Evolutionary conservation across 2,329 filamentous ascomycete genomes (phyloP).

Genomic region (Orbilia brochopaga): DNA sequence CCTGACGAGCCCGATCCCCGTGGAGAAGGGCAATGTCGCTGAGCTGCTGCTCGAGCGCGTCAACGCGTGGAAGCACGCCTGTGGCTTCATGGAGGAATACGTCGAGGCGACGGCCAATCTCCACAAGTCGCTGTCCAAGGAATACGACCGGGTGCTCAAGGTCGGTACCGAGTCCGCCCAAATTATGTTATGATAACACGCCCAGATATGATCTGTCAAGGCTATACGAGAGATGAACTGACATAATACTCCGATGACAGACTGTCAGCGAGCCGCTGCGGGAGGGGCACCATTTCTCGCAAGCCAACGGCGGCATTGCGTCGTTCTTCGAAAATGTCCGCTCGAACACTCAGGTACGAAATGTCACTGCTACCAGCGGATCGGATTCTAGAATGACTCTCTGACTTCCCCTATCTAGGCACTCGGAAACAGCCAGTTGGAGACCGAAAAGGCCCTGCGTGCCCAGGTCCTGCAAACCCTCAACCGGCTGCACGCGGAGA

Average conservation of each 20-base stretch:
- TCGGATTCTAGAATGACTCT: background rate
- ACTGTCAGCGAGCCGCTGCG: constrained; percentile 83
- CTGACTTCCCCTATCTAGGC: constrained; percentile 62
- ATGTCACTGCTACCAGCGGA: background rate
- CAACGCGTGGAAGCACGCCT: constrained; percentile 94
- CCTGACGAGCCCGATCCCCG: constrained; percentile 51
- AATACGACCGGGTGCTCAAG: constrained; percentile 95
- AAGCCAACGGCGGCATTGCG: constrained; percentile 82
- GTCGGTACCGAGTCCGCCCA: constrained; percentile 58
- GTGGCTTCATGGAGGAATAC: constrained; percentile 89
- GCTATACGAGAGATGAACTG: background rate
- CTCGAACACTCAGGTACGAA: constrained; percentile 75
- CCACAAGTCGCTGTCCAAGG: constrained; percentile 83
- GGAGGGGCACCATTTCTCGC: constrained; percentile 88
- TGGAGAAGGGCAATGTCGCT: constrained; percentile 59
- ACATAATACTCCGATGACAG: constrained; percentile 59
- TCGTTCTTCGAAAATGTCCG: constrained; percentile 94
- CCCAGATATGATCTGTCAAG: background rate
- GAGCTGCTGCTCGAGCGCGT: constrained; percentile 83
- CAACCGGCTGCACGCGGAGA: constrained; percentile 89
- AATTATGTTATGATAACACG: background rate
- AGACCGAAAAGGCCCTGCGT: constrained; percentile 90
- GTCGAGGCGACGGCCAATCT: constrained; percentile 82
- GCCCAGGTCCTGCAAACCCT: constrained; percentile 84
- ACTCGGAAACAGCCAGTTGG: constrained; percentile 83